A percentile compares a stretch with the other conserved stretches of the same genome.
These are phyloP conservation scores for Cladorrhinum sp. DNA, from an alignment of 2,329 filamentous ascomycete species.

Conservation along the genomic window DNA sequence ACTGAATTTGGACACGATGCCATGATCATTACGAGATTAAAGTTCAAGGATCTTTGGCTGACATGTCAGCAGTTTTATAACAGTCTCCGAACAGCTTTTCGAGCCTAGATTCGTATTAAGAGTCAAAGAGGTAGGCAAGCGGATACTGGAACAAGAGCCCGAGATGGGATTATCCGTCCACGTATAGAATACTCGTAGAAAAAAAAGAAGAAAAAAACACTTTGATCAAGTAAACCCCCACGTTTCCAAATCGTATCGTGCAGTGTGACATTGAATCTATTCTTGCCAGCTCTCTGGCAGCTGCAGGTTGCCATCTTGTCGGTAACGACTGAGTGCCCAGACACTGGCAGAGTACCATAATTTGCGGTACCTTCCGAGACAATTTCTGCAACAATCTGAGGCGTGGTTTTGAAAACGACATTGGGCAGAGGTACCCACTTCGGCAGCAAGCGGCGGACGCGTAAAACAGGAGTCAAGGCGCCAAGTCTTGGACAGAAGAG, in stretches of 20 bases:
- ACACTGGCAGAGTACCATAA: background rate
- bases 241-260: background rate
- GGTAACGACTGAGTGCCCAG: constrained; percentile 2
- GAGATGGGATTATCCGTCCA: background rate
- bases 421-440: constrained; percentile 7
- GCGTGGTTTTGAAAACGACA: constrained; percentile 4
- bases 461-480: background rate
- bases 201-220: background rate
- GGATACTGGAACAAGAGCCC: background rate
- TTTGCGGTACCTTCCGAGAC: constrained; percentile 7
- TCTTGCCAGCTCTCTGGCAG: constrained; percentile 1
- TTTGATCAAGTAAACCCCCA: background rate
- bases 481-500: constrained; percentile 1
- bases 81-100: background rate
- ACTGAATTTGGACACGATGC: constrained; percentile 28
- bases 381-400: constrained; percentile 6
- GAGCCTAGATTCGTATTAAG: background rate
- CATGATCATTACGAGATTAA: background rate
- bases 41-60: constrained; percentile 13
- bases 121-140: background rate
- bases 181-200: background rate
- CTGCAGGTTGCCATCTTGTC: background rate
- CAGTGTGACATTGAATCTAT: background rate
- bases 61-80: constrained; percentile 15
- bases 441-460: background rate